phyloP scores from a whole-genome alignment of 805 yeast genomes.

The Teunomyces gatunensis region DNA sequence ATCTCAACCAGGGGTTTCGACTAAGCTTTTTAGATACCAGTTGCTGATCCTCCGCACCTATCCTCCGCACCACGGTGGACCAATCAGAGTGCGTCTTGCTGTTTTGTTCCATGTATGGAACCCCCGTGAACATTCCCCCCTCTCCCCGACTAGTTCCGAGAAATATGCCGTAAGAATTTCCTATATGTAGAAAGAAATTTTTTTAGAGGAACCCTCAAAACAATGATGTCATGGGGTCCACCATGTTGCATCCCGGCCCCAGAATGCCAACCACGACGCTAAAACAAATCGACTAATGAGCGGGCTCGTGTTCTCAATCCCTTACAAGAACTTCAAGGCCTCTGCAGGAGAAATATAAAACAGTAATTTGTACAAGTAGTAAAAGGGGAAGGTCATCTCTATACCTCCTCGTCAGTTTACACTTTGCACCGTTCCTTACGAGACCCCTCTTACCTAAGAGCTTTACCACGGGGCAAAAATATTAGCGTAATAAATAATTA shows the following conservation, averaged over 20 bases:
- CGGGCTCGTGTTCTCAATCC: neutral
- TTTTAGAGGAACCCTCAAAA: neutral
- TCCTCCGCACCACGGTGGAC: neutral
- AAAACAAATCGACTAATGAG: neutral
- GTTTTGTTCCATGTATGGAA: neutral
- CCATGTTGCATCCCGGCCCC: neutral
- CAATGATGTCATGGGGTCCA: neutral
- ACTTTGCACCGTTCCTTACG: neutral
- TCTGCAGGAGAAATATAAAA: neutral
- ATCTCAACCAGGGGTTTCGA: too few species aligned
- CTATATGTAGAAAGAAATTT: neutral
- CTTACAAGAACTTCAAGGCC: neutral
- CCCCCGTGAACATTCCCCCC: neutral
- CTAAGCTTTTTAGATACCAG: too few species aligned
- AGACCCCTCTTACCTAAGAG: neutral
- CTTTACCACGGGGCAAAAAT: neutral
- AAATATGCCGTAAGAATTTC: neutral
- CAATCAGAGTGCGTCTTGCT: neutral
- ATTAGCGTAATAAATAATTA: neutral
- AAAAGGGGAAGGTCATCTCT: neutral
- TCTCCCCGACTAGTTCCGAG: neutral
- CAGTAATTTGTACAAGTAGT: neutral
- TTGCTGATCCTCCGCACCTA: neutral
- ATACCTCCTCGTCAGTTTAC: neutral
- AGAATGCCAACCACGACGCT: neutral